phyloP scores from a whole-genome alignment of 2,329 filamentous ascomycete species.

The Hirsutella thompsonii region DNA sequence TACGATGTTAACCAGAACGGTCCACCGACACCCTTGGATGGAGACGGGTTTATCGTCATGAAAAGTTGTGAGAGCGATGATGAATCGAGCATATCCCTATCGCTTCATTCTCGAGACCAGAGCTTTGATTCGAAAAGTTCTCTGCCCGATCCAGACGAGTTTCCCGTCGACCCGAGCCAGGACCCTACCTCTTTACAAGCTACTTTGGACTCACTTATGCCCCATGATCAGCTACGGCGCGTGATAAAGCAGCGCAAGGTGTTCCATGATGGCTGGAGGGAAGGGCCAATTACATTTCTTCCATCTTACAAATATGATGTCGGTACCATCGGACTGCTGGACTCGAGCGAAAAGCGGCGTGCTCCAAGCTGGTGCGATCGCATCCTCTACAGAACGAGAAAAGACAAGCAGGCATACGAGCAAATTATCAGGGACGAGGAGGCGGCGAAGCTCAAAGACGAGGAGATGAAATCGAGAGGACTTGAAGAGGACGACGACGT shows the following conservation, averaged over 20 bases:
- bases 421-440: slow-evolving; percentile 49
- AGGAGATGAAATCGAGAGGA: slow-evolving; percentile 73
- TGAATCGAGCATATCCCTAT: slow-evolving; percentile 23
- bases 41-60: slow-evolving; percentile 38
- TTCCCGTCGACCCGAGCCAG: slow-evolving; percentile 51
- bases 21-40: slow-evolving; percentile 24
- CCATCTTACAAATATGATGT: slow-evolving; percentile 98
- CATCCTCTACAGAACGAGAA: slow-evolving; percentile 71
- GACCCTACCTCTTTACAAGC: slow-evolving; percentile 82
- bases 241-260: slow-evolving; percentile 64
- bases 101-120: slow-evolving; percentile 17
- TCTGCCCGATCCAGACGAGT: slow-evolving; percentile 53
- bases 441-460: slow-evolving; percentile 57
- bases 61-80: slow-evolving; percentile 32
- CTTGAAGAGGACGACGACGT: slow-evolving; percentile 73
- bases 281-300: slow-evolving; percentile 77
- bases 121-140: slow-evolving; percentile 27
- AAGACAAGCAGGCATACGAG: slow-evolving; percentile 55
- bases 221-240: slow-evolving; percentile 74
- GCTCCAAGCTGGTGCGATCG: slow-evolving; percentile 96
- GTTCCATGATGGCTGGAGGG: slow-evolving; percentile 85
- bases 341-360: slow-evolving; percentile 87
- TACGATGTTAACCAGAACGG: slow-evolving; percentile 43
- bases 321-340: slow-evolving; percentile 83
- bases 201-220: slow-evolving; percentile 73